Base-by-base conservation (phyloP, 2,329 filamentous ascomycete genomes). In the Colletotrichum lindemuthianum region DNA sequence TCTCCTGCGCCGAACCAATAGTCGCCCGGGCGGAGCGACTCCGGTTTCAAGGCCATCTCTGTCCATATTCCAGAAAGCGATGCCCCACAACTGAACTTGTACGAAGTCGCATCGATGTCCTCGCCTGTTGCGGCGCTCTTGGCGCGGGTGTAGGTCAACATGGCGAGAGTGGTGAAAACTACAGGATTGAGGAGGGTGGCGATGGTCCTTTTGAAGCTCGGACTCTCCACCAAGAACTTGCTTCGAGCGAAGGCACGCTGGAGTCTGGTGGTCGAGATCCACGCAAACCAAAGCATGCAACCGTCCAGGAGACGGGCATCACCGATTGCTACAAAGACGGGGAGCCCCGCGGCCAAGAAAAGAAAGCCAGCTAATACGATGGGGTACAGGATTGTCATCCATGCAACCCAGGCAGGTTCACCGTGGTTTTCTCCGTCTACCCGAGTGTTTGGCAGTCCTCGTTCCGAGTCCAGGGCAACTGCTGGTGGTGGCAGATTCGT, bases 161-260 rank as follows among this genome's bases (percentile, higher is more conserved):
- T 78, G 39, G 74, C 67, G 7, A 84, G 73, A 0, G 81, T 82
- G 2, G 80, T 82, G 60, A 79, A 73, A 11, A 86, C 75, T 1
- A 86, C 82, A 0, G 83, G 77, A 57, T 85, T 85, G 65, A 81
- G 75, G 2, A 80, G 67, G 0, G 80, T 82, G 2, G 76, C 54
- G 2, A 76, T 55, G 4, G 67, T 48, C 6, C 33, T 50, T 13
- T 63, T 65, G 41, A 59, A 13, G 15, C 32, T 24, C 10, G 41
- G 54, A 8, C 37, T 41, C 16, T 9, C 12, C 16, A 48, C 10
- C 9, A 54, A 34, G 6, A 66, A 40, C 70, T 24, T 69, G 74
- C 57, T 72, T 57, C 7, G 70, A 69, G 1, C 63, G 67, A 81
- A 72, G 6, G 66, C 50, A 0, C 72, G 69, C 50, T 85, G 83